Percentiles rank a stretch among this genome's conserved stretches.
Evolutionary conservation across 345 rosid genomes (phyloP).

Genomic region (Sisymbrium irio): DNA sequence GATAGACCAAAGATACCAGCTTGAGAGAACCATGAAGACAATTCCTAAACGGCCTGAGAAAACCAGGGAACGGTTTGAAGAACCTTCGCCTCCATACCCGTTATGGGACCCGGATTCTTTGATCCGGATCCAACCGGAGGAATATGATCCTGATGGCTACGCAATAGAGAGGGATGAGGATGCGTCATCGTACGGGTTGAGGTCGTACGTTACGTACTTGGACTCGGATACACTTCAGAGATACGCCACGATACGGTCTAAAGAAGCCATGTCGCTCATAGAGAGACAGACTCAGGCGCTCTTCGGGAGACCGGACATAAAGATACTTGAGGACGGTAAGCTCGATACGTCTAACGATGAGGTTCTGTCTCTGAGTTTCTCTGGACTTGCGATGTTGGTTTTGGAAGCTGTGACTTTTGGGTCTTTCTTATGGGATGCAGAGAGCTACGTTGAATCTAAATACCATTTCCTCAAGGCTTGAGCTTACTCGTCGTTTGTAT

Average conservation of each 20-base stretch:
- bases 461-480: constrained; percentile 64
- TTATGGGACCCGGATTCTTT: constrained; percentile 81
- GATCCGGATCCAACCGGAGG: constrained; percentile 53
- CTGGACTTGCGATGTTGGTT: constrained; percentile 81
- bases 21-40: constrained; percentile 80
- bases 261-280: constrained; percentile 74
- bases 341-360: constrained; percentile 64
- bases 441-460: constrained; percentile 79
- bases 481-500: constrained; percentile 2
- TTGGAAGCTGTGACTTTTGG: constrained; percentile 92
- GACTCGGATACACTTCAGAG: constrained; percentile 89
- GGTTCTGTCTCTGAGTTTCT: constrained; percentile 50
- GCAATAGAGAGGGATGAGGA: constrained; percentile 33
- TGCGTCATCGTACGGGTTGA: constrained; percentile 50
- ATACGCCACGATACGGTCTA: constrained; percentile 85
- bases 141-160: constrained; percentile 23
- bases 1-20: constrained; percentile 86
- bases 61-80: constrained; percentile 41
- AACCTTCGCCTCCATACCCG: constrained; percentile 44
- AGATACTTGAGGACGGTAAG: constrained; percentile 69
- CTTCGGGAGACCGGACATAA: constrained; percentile 83
- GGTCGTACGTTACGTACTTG: constrained; percentile 80
- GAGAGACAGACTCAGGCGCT: constrained; percentile 92
- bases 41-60: constrained; percentile 58
- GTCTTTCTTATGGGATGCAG: constrained; percentile 90